These are phyloP conservation scores for Dipteronia dyeriana DNA, from an alignment of 345 rosid species.

Conservation along the genomic window DNA sequence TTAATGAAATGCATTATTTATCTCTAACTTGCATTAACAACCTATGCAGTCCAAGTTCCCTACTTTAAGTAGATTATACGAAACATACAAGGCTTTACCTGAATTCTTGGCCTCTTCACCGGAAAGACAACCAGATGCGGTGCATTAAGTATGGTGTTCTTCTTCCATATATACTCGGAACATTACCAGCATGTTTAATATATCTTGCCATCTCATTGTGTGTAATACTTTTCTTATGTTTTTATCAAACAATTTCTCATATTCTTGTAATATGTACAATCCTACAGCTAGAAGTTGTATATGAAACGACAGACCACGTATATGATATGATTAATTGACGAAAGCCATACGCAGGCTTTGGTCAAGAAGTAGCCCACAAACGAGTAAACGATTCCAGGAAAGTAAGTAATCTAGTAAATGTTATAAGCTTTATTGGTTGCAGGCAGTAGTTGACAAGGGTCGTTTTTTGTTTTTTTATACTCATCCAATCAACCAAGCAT, in stretches of 20 bases:
- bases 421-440: background rate
- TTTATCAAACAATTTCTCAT: background rate
- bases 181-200: background rate
- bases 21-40: background rate
- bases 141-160: constrained; percentile 7
- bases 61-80: constrained; percentile 38
- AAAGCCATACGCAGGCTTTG: background rate
- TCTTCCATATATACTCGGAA: background rate
- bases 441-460: background rate
- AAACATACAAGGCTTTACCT: constrained; percentile 39
- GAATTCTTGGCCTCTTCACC: constrained; percentile 51
- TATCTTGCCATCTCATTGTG: background rate
- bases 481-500: background rate
- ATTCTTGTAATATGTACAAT: background rate
- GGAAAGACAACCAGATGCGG: constrained; percentile 49
- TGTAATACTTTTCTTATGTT: background rate
- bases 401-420: background rate
- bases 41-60: constrained; percentile 51
- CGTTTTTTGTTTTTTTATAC: no score
- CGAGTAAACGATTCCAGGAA: background rate
- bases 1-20: background rate
- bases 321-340: no score
- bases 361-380: background rate
- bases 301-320: background rate
- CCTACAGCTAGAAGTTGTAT: background rate